Evolutionary conservation across 2,329 filamentous ascomycete genomes (phyloP).

Genomic region (Botryotinia calthae): DNA sequence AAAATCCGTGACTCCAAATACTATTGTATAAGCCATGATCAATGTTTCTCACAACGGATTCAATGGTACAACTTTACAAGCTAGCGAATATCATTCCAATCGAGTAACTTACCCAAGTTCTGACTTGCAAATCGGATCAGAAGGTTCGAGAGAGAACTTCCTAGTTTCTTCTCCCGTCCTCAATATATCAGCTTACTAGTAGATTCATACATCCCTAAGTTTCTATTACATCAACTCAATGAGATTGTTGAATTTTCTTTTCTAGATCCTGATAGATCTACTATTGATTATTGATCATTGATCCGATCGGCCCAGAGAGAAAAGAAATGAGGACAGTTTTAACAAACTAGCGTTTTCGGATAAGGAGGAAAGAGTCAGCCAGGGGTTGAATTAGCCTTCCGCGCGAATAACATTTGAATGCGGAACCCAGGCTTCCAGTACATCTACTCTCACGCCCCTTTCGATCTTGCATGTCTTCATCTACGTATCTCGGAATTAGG

Average conservation of each 20-base stretch:
- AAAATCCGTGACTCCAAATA: not conserved
- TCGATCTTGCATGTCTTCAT: not conserved
- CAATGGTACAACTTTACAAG: not conserved
- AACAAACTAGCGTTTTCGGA: not conserved
- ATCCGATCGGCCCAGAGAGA: accelerated
- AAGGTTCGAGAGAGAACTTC: not conserved
- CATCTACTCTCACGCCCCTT: too few relatives aligned
- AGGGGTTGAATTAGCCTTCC: not conserved
- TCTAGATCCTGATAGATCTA: not conserved
- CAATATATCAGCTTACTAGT: not conserved
- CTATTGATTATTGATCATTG: not conserved
- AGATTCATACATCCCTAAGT: not conserved
- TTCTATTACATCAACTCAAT: not conserved
- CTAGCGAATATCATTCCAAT: not conserved
- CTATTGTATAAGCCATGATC: not conserved
- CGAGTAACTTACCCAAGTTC: not conserved
- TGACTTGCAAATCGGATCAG: not conserved
- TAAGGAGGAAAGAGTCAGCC: not conserved
- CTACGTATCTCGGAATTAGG: not conserved
- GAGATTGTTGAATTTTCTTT: not conserved
- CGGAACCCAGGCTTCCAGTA: too few relatives aligned
- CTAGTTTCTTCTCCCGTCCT: not conserved
- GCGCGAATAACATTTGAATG: not conserved
- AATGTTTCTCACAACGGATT: not conserved
- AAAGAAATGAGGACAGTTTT: not conserved